phyloP scores from a whole-genome alignment of 306 rosid genomes.

The Quercus bicolor region DNA sequence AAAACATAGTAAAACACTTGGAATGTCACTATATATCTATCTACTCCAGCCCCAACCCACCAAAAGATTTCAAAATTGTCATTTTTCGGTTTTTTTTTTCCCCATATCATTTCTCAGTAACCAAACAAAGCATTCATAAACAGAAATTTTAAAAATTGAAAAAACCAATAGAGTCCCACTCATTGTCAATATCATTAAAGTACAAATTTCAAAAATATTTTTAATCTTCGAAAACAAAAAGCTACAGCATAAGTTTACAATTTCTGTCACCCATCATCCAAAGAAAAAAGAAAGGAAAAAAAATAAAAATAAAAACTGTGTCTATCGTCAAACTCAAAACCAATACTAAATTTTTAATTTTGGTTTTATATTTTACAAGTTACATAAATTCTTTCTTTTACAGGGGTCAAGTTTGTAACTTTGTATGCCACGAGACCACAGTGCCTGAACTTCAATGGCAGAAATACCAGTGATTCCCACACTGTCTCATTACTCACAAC shows the following conservation, averaged over 20 bases:
- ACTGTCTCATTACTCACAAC: neutral
- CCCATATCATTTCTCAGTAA: neutral
- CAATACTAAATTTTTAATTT: neutral
- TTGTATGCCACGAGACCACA: slow-evolving; percentile 1
- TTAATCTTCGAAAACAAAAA: neutral
- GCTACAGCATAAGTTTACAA: slow-evolving; percentile 2
- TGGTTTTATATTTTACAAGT: neutral
- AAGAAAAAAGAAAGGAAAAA: neutral
- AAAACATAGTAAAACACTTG: neutral
- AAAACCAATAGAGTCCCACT: slow-evolving; percentile 19
- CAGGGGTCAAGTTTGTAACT: slow-evolving; percentile 6
- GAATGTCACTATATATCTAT: neutral
- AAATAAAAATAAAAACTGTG: neutral
- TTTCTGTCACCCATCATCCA: slow-evolving; percentile 5
- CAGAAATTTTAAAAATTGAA: neutral
- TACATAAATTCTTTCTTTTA: neutral
- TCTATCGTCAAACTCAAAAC: neutral
- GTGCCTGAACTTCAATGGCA: neutral
- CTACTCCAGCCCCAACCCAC: neutral
- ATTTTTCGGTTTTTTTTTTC: neutral
- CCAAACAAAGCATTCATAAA: slow-evolving; percentile 17
- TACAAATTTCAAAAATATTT: slow-evolving; percentile 25
- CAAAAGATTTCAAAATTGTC: neutral
- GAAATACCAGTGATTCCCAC: slow-evolving; percentile 1
- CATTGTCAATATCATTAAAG: slow-evolving; percentile 25